A percentile compares a stretch with the other conserved stretches of the same genome.
Evolutionary conservation across 2,329 filamentous ascomycete genomes (phyloP).

Genomic region (Cladorrhinum sp.): DNA sequence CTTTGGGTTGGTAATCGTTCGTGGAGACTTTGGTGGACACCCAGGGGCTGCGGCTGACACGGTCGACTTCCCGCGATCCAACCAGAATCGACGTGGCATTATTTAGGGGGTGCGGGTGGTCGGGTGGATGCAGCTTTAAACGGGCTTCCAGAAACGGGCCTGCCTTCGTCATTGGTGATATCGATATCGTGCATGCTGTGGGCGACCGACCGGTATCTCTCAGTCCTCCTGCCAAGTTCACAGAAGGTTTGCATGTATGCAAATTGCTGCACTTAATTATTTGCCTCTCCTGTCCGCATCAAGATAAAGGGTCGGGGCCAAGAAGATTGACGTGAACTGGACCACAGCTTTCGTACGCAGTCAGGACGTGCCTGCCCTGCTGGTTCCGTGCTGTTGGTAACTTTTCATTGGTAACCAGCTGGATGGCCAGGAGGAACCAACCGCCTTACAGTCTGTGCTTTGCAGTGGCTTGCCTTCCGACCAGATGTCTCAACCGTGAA

Average conservation of each 20-base stretch:
- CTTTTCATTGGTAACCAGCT: not conserved
- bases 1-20: constrained; percentile 9
- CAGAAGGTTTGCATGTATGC: not conserved
- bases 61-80: constrained; percentile 19
- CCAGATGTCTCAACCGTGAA: not conserved
- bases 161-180: not conserved
- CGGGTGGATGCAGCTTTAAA: constrained; percentile 5
- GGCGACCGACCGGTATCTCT: not conserved
- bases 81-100: constrained; percentile 9
- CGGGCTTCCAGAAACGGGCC: constrained; percentile 4
- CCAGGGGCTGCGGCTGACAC: constrained; percentile 20
- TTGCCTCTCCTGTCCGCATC: not conserved
- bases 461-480: constrained; percentile 1
- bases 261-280: not conserved
- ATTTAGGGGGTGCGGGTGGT: not conserved
- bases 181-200: not conserved
- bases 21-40: constrained; percentile 3
- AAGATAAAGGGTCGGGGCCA: not conserved
- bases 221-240: constrained; percentile 1
- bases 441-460: not conserved
- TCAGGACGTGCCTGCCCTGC: not conserved
- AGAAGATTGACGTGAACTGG: not conserved
- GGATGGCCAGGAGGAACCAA: no score
- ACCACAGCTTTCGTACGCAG: not conserved
- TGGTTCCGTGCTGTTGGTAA: constrained; percentile 1